Evolutionary conservation across 257 asterid genomes (phyloP).

Genomic region (Mentha longifolia): DNA sequence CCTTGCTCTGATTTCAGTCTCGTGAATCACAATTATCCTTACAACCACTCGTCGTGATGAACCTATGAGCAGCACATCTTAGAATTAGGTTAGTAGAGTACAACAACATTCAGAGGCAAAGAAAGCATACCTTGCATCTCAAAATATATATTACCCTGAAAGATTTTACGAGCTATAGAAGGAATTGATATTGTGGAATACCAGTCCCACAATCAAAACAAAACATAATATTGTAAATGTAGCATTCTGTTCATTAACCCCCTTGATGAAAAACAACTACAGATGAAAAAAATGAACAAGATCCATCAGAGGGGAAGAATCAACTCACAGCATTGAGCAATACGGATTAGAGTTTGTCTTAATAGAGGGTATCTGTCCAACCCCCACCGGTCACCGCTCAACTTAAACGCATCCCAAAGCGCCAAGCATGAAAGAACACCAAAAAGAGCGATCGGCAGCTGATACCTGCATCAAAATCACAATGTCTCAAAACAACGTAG

Average conservation of each 20-base stretch:
- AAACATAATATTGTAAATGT: background rate
- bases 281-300: background rate
- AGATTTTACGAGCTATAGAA: background rate
- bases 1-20: conserved; percentile 2
- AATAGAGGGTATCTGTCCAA: conserved; percentile 56
- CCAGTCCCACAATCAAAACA: conserved; percentile 1
- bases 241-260: background rate
- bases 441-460: conserved; percentile 76
- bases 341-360: conserved; percentile 53
- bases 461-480: conserved; percentile 62
- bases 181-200: background rate
- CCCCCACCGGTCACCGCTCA: conserved; percentile 65
- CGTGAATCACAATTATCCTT: conserved; percentile 1
- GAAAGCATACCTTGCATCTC: background rate
- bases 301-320: conserved; percentile 17
- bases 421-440: conserved; percentile 78
- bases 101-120: conserved; percentile 6
- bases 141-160: background rate
- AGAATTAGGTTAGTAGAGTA: background rate
- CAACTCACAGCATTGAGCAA: conserved; percentile 84
- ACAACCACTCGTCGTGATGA: background rate
- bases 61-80: background rate
- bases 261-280: conserved; percentile 9
- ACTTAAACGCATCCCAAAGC: conserved; percentile 77
- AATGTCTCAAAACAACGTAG: conserved; percentile 1